Percentiles rank a stretch among this genome's conserved stretches.
These are phyloP conservation scores for Chamaecrista fasciculata DNA, from an alignment of 306 rosid species.

Conservation along the genomic window DNA sequence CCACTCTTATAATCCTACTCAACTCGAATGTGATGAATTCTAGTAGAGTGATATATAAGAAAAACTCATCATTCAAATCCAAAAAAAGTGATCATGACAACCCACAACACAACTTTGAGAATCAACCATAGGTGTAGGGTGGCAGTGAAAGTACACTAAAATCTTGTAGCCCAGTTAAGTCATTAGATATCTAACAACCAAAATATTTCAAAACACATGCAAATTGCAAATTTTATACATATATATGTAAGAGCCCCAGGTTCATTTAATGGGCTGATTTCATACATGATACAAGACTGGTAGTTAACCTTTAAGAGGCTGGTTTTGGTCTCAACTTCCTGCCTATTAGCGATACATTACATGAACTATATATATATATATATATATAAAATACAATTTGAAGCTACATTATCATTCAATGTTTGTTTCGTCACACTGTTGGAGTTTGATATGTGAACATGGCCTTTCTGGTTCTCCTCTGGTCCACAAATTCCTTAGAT, in stretches of 20 bases:
- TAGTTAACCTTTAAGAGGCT: neutral
- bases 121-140: neutral
- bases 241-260: neutral
- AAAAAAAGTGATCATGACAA: no score
- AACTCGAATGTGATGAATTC: no score
- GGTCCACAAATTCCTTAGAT: constrained; percentile 47
- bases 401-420: constrained; percentile 27
- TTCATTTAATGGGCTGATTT: neutral
- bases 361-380: constrained; percentile 18
- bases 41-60: no score
- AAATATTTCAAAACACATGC: neutral
- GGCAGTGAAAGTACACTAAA: neutral
- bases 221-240: neutral
- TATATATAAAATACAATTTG: constrained; percentile 10
- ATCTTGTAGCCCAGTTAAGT: neutral
- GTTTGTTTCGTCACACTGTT: constrained; percentile 32
- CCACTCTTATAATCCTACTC: no score
- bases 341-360: neutral
- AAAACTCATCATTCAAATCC: no score
- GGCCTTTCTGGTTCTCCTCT: constrained; percentile 56
- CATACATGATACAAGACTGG: neutral
- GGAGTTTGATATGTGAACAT: constrained; percentile 54
- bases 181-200: neutral
- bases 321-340: constrained; percentile 6
- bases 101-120: neutral